phyloP scores from a whole-genome alignment of 2,329 filamentous ascomycete genomes.

The Diaporthe citri region DNA sequence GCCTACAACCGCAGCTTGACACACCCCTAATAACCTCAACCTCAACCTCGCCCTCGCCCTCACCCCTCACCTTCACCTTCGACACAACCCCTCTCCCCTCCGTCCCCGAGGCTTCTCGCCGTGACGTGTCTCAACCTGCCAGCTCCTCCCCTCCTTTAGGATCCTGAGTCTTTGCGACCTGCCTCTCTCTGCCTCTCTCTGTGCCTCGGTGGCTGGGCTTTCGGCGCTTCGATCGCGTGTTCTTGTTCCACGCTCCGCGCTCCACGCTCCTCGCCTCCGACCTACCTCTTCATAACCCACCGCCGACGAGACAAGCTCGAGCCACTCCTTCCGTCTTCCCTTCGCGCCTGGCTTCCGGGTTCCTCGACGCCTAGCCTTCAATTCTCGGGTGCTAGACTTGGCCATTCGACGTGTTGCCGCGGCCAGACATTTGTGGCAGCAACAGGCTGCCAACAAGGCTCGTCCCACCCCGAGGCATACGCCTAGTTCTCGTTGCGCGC shows the following conservation, averaged over 20 bases:
- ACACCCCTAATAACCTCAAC: constrained; percentile 19
- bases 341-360: constrained; percentile 5
- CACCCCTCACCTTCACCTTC: constrained; percentile 18
- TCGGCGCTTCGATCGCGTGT: constrained; percentile 29
- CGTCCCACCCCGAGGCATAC: constrained; percentile 7
- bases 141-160: constrained; percentile 23
- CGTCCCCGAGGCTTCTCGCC: constrained; percentile 22
- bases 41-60: constrained; percentile 13
- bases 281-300: constrained; percentile 4
- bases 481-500: not conserved
- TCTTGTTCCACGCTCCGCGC: constrained; percentile 14
- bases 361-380: not conserved
- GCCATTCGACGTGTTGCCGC: not conserved
- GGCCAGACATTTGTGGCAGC: constrained; percentile 22
- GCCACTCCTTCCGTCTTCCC: constrained; percentile 34
- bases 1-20: constrained; percentile 21
- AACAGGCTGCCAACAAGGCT: constrained; percentile 25
- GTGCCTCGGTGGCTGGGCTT: constrained; percentile 27
- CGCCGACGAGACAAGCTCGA: constrained; percentile 39
- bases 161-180: constrained; percentile 17
- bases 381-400: not conserved
- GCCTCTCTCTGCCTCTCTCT: constrained; percentile 25
- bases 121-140: constrained; percentile 20
- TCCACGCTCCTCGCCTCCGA: not conserved
- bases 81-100: constrained; percentile 16